Evolutionary conservation across 352 stramenopile species (phyloP), one percentile per base, ranked within the genome.

Genomic region (Phytopythium litorale): DNA sequence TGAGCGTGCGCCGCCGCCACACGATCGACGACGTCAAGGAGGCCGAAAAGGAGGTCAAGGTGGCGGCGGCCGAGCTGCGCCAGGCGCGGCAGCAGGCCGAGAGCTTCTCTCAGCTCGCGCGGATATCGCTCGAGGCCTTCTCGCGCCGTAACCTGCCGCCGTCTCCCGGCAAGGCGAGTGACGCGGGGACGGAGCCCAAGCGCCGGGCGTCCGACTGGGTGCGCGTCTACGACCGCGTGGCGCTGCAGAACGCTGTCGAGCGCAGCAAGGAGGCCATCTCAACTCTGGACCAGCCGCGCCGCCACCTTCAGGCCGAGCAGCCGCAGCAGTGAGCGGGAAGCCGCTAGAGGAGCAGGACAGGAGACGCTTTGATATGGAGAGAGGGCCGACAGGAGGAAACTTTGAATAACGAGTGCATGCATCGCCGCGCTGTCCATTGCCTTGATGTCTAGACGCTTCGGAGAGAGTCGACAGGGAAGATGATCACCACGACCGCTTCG

Each of bases 1-100:
- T 91, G 12, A 67, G 60, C 9, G 67, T 84, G 30, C 86, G 86
- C 12, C 82, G 84, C 62, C 86, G 86, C 32, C 86, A 93, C 60
- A 92, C 86, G 25, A 84, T 87, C 57, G 86, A 93, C 53, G 84
- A 93, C 28, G 82, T 91, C 23, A 88, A 91, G 50, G 75, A 81
- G 8, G 82, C 81, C 0, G 78, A 93, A 55, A 92, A 89, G 33
- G 76, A 89, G 23, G 77, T 91, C 5, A 75, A 80, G 0, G 72
- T 87, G 23, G 82, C 85, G 40, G 73, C 82, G 0, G 67, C 77
- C n/a, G 78, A 88, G 56, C 73, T 95, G 52, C 91, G 88, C 66
- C 81, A 91, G 32, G 84, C 84, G 23, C 77, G 84, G 4, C 70
- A 87, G 8, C 78, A 88, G 60, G 84, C 86, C 23, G 86, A 95